These are phyloP conservation scores for Talaromyces sp. DNA, from an alignment of 2,329 filamentous ascomycete species.

Conservation along the genomic window DNA sequence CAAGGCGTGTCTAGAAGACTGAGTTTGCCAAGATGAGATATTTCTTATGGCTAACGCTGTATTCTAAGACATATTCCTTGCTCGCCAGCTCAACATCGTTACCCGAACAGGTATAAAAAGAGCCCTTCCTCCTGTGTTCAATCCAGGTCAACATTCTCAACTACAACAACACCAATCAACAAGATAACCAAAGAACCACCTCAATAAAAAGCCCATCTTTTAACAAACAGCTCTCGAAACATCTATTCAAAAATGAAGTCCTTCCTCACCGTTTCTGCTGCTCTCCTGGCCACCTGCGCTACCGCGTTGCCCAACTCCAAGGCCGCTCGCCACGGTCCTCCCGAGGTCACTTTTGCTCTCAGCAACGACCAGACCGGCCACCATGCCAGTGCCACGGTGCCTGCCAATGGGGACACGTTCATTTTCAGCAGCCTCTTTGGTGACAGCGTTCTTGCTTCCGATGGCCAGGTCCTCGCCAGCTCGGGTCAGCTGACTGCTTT, in stretches of 20 bases:
- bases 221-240: neutral
- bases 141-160: neutral
- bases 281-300: conserved; percentile 6
- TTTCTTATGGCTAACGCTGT: neutral
- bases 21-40: neutral
- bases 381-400: conserved; percentile 2
- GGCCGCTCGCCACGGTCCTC: neutral
- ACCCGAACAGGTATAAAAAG: neutral
- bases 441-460: neutral
- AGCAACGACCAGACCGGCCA: conserved; percentile 6
- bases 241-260: conserved; percentile 8
- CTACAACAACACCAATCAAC: neutral
- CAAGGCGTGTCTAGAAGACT: neutral
- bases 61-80: neutral
- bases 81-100: neutral
- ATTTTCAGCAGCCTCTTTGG: neutral
- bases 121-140: neutral
- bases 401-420: neutral
- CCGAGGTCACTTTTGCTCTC: conserved; percentile 5
- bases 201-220: neutral
- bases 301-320: conserved; percentile 1
- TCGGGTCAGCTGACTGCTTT: conserved; percentile 6
- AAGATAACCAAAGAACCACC: neutral
- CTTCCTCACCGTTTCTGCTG: neutral
- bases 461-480: neutral